Evolutionary conservation across 345 rosid species (phyloP), one percentile per base, ranked within the genome.

Genomic region (Syzygium oleosum): DNA sequence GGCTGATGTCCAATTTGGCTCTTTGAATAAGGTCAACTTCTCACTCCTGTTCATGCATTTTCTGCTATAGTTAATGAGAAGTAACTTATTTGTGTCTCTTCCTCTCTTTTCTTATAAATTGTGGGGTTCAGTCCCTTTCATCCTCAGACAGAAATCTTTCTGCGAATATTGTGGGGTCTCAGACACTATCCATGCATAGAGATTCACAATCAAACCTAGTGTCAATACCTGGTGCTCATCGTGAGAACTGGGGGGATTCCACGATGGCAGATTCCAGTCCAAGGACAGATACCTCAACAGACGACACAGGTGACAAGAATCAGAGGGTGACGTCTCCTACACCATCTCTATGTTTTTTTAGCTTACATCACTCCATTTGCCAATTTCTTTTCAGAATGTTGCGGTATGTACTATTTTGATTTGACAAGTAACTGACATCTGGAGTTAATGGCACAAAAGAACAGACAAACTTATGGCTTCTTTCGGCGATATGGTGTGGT

Each of bases 201-300:
- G 91, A 91, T 91, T 87, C 91, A 61, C 92, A 89, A 85, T 88
- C 90, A 54, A 90, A 89, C 90, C 90, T 90, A 84, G 88, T 91
- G 85, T 91, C 98, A 86, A 88, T 88, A 88, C 89, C 90, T 88
- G 91, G 93, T 88, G 90, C 89, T 80, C 90, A 91, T 85, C 92
- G 85, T 56, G 95, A 94, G 89, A 92, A 93, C 46, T 93, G 95
- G 95, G 95, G 93, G 84, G 98, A 94, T 88, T 91, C 93, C 89
- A 90, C 88, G 80, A 91, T 94, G 94, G 96, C 96, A 54, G 98
- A 96, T 90, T 94, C 95, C 52, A 95, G 99, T 91, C 97, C 98
- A 84, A 94, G 94, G 90, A 97, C 98, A 59, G 98, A 96, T 91
- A 94, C 91, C 80, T 97, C 99, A 88, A 93, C 99, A 23, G 99